A percentile compares a stretch with the other conserved stretches of the same genome.
Conservation (phyloP, 495 filamentous ascomycete genomes). For the Xylona heveae region DNA sequence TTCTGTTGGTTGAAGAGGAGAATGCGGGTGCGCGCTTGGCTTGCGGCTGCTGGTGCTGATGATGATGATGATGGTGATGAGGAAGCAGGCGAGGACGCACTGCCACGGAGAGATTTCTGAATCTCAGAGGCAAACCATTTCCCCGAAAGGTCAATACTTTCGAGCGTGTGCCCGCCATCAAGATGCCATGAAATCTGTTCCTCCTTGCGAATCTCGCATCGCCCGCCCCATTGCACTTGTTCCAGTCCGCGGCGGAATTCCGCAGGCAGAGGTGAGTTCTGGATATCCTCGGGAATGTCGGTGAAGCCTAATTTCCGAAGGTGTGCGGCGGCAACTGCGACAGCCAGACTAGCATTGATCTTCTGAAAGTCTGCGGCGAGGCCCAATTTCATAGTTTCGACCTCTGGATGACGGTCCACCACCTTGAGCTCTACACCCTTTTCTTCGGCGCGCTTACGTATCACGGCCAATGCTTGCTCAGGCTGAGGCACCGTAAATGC, state of each 20-base stretch:
- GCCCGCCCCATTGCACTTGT: constrained; percentile 51
- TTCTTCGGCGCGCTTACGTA: constrained; percentile 48
- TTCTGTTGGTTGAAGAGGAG: constrained; percentile 95
- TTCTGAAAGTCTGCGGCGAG: constrained; percentile 70
- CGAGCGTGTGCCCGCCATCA: constrained; percentile 79
- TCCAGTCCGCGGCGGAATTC: constrained; percentile 60
- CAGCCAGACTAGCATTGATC: constrained; percentile 65
- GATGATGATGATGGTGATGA: background rate
- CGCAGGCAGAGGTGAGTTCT: constrained; percentile 24
- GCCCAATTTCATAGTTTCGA: constrained; percentile 43
- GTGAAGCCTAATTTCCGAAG: constrained; percentile 21
- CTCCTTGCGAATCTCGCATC: constrained; percentile 60
- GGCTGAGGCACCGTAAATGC: constrained; percentile 61
- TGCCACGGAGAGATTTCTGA: constrained; percentile 2
- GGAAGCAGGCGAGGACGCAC: constrained; percentile 8
- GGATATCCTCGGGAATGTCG: constrained; percentile 21
- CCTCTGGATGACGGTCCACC: constrained; percentile 38
- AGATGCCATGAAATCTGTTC: constrained; percentile 63
- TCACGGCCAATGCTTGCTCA: constrained; percentile 39
- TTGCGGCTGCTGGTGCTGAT: background rate
- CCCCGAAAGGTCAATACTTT: constrained; percentile 61
- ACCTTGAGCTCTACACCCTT: constrained; percentile 37
- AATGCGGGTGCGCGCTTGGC: constrained; percentile 21
- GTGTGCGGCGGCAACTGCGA: constrained; percentile 46
- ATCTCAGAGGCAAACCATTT: constrained; percentile 56